phyloP scores from a whole-genome alignment of 73 alveolate genomes.

The Paramecium primaurelia region DNA sequence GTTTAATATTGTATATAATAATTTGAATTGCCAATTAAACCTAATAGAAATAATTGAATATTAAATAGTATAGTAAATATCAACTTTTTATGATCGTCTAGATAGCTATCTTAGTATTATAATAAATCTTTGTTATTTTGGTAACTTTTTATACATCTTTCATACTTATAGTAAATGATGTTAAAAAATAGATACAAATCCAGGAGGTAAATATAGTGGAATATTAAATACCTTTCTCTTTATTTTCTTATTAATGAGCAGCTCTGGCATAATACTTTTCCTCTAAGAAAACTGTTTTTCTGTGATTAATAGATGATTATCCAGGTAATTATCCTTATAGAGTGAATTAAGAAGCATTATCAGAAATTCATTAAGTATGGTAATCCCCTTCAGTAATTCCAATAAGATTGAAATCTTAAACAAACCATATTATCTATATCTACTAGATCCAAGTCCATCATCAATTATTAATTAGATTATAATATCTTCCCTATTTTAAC shows the following conservation, averaged over 20 bases:
- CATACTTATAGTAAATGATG: not conserved
- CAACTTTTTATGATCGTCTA: not conserved
- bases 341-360: conserved; percentile 47
- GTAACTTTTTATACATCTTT: not conserved
- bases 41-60: not conserved
- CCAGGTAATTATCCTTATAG: not conserved
- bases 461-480: conserved; percentile 68
- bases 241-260: not conserved
- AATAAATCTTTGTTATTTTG: no score
- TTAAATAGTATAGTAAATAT: not conserved
- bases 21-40: not conserved
- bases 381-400: conserved; percentile 63
- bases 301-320: not conserved
- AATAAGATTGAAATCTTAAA: conserved; percentile 18
- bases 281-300: not conserved
- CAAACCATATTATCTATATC: conserved; percentile 67
- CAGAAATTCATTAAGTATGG: conserved; percentile 32
- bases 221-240: not conserved
- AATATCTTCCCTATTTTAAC: conserved; percentile 62
- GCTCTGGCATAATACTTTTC: not conserved
- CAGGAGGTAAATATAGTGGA: not conserved
- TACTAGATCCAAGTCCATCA: conserved; percentile 82
- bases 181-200: not conserved
- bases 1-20: not conserved
- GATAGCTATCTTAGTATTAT: no score